These are phyloP conservation scores for Neurospora hispaniola DNA, from an alignment of 495 filamentous ascomycete genomes.

Conservation along the genomic window DNA sequence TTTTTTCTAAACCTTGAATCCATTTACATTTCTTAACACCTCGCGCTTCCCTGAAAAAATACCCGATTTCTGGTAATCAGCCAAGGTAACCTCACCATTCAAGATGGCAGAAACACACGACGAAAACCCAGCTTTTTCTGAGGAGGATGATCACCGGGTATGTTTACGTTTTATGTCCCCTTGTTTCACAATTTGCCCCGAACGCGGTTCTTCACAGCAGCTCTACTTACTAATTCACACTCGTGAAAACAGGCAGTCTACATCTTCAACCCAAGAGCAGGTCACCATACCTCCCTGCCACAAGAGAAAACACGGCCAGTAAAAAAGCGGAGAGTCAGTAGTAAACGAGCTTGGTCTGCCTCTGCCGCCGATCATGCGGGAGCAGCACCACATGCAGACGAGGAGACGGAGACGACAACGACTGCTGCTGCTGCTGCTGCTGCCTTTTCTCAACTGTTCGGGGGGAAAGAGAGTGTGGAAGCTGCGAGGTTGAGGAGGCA, in stretches of 20 bases:
- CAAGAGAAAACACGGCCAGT: slow-evolving; percentile 33
- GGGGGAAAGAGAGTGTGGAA: slow-evolving; percentile 46
- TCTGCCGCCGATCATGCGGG: not conserved
- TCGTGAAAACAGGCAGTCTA: slow-evolving; percentile 48
- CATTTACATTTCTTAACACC: too few species aligned
- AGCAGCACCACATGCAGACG: not conserved
- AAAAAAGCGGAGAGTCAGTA: slow-evolving; percentile 50
- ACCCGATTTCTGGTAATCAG: not conserved
- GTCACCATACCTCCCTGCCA: slow-evolving; percentile 22
- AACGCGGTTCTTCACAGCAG: not conserved
- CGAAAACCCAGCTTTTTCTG: slow-evolving; percentile 4
- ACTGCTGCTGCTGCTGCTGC: slow-evolving; percentile 12
- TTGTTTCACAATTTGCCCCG: not conserved
- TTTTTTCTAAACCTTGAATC: not conserved
- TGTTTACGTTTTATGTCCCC: not conserved
- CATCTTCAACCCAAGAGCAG: slow-evolving; percentile 46
- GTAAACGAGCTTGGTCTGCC: not conserved
- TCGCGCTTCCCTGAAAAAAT: not conserved
- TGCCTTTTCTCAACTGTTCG: slow-evolving; percentile 51
- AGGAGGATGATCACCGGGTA: slow-evolving; percentile 27
- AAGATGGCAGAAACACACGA: slow-evolving; percentile 10
- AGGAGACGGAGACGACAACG: not conserved
- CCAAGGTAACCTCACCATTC: not conserved
- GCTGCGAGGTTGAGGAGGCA: slow-evolving; percentile 45
- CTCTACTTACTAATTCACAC: not conserved